Conservation (phyloP, 352 stramenopile genomes). For the Globisporangium paroecandrum region DNA sequence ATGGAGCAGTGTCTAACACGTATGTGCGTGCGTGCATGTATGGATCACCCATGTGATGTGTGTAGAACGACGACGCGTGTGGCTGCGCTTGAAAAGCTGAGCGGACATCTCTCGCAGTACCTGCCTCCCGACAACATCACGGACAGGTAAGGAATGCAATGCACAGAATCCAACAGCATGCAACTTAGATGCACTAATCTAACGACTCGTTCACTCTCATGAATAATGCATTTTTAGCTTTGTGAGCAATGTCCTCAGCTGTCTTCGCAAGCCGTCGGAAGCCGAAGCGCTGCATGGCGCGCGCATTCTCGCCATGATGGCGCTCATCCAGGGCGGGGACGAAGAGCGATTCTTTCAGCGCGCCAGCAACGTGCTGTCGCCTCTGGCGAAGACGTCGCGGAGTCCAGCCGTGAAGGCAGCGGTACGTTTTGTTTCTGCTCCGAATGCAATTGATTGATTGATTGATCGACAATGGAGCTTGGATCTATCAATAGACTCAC, state of each 20-base stretch:
- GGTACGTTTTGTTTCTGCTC: slow-evolving; percentile 27
- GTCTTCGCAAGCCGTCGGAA: slow-evolving; percentile 68
- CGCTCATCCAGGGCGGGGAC: slow-evolving; percentile 67
- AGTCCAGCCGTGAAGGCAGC: slow-evolving; percentile 61
- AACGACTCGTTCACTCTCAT: neutral
- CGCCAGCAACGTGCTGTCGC: slow-evolving; percentile 62
- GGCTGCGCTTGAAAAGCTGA: slow-evolving; percentile 66
- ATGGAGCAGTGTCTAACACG: neutral
- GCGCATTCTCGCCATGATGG: slow-evolving; percentile 71
- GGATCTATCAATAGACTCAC: slow-evolving; percentile 2
- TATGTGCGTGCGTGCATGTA: neutral
- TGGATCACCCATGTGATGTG: neutral
- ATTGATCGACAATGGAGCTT: neutral
- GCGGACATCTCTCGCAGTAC: slow-evolving; percentile 60
- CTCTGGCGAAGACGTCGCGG: slow-evolving; percentile 61
- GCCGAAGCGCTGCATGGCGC: slow-evolving; percentile 59
- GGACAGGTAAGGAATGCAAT: slow-evolving; percentile 45
- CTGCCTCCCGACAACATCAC: slow-evolving; percentile 59
- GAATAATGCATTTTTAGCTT: slow-evolving; percentile 39
- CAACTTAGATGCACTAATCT: neutral
- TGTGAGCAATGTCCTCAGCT: slow-evolving; percentile 62
- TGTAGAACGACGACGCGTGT: slow-evolving; percentile 68
- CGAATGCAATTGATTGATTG: neutral
- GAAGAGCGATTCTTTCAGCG: slow-evolving; percentile 80
- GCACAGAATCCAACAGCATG: neutral